Conservation (phyloP, 306 rosid species). For the Lablab purpureus region DNA sequence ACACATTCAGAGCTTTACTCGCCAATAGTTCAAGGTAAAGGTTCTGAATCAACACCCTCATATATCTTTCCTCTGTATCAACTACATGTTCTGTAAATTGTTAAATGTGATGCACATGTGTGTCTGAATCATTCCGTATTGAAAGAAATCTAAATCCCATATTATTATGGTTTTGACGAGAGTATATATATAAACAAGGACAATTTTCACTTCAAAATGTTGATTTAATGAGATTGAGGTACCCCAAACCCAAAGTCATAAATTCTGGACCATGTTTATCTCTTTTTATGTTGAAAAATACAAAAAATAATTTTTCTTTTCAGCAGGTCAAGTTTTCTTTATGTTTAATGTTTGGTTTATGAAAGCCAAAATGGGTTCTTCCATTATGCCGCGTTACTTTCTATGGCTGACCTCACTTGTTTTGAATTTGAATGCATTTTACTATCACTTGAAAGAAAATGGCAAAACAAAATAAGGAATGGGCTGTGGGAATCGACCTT, state of each 20-base stretch:
- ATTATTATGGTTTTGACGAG: too few relatives aligned
- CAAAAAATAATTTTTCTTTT: not conserved
- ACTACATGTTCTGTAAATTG: not conserved
- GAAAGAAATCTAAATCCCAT: too few relatives aligned
- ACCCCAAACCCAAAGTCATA: too few relatives aligned
- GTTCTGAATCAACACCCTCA: not conserved
- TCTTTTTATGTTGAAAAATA: not conserved
- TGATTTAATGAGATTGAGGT: too few relatives aligned
- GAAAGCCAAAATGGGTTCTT: not conserved
- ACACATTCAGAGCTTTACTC: not conserved
- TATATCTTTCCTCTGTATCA: not conserved
- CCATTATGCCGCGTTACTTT: not conserved
- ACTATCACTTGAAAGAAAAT: not conserved
- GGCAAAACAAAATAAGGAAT: not conserved
- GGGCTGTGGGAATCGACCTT: constrained; percentile 20
- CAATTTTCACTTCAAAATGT: too few relatives aligned
- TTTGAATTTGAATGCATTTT: not conserved
- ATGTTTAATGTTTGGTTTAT: not conserved
- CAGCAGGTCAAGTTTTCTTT: not conserved
- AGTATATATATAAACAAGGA: too few relatives aligned
- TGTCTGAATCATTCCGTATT: too few relatives aligned
- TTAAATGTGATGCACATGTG: not conserved
- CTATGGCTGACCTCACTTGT: not conserved
- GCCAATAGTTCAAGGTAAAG: not conserved
- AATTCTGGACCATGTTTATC: too few relatives aligned